phyloP scores from a whole-genome alignment of 108 stramenopile genomes.

The Cyclotella choctawhatcheeana region DNA sequence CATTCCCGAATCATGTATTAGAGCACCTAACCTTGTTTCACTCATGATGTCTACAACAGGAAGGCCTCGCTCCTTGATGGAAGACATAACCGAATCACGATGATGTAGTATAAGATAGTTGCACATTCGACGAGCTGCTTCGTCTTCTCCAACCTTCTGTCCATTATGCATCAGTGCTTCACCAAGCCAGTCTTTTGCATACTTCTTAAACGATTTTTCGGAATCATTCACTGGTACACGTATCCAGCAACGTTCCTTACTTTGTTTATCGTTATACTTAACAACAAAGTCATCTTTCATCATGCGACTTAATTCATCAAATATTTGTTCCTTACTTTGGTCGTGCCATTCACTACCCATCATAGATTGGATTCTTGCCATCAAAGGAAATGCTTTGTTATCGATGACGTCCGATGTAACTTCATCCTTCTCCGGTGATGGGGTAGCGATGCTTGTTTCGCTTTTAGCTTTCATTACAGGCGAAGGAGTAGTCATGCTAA shows the following conservation, averaged over 20 bases:
- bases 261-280: neutral
- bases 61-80: neutral
- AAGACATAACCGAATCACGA: neutral
- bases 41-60: neutral
- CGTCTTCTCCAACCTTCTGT: neutral
- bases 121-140: neutral
- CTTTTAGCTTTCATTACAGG: neutral
- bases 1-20: neutral
- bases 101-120: neutral
- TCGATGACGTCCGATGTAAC: too few species aligned
- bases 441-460: neutral
- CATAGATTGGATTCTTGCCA: neutral
- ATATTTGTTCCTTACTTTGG: neutral
- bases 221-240: neutral
- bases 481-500: neutral
- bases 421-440: neutral
- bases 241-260: neutral
- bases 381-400: neutral
- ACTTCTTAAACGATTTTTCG: neutral
- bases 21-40: neutral
- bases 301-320: neutral
- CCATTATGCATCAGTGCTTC: neutral
- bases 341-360: neutral
- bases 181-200: neutral
- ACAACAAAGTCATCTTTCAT: neutral